phyloP scores from a whole-genome alignment of 1,284 basidiomycete genomes.

The Macrocystidia cucumis region DNA sequence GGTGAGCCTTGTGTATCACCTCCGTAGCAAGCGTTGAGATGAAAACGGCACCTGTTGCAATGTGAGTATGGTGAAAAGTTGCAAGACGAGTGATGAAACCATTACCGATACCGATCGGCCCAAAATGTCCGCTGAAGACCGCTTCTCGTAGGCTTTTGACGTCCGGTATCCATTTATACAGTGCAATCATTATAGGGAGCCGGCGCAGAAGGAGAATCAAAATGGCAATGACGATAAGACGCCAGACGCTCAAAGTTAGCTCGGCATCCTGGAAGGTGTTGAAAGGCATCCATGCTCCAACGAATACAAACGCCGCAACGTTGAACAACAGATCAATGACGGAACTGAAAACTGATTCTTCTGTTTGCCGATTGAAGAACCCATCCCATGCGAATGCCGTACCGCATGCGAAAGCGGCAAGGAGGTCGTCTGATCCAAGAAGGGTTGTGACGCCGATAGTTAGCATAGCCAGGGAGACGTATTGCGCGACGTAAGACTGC shows the following conservation, averaged over 20 bases:
- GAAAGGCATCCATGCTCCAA: conserved; percentile 95
- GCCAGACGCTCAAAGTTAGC: conserved; percentile 75
- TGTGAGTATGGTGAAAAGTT: conserved; percentile 4
- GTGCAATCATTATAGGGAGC: conserved; percentile 74
- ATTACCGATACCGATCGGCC: conserved; percentile 83
- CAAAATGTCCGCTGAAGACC: conserved; percentile 87
- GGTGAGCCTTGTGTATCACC: conserved; percentile 50
- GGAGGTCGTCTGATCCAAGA: conserved; percentile 89
- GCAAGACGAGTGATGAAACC: conserved; percentile 9
- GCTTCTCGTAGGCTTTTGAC: conserved; percentile 88
- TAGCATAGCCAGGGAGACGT: conserved; percentile 71
- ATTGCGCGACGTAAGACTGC: conserved; percentile 83
- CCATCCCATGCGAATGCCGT: conserved; percentile 98
- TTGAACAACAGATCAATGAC: conserved; percentile 94
- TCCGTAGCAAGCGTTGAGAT: conserved; percentile 82
- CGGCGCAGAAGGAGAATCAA: conserved; percentile 74
- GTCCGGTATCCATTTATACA: conserved; percentile 90
- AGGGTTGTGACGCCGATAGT: conserved; percentile 82
- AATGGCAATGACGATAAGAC: conserved; percentile 77
- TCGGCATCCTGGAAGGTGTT: conserved; percentile 55
- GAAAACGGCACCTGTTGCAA: conserved; percentile 67
- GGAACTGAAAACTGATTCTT: conserved; percentile 91
- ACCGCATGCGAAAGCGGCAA: conserved; percentile 93
- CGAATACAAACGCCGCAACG: conserved; percentile 84
- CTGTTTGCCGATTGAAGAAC: conserved; percentile 96